Conservation (phyloP, 2,329 filamentous ascomycete species). For the Phaeosphaeriaceae sp. region DNA sequence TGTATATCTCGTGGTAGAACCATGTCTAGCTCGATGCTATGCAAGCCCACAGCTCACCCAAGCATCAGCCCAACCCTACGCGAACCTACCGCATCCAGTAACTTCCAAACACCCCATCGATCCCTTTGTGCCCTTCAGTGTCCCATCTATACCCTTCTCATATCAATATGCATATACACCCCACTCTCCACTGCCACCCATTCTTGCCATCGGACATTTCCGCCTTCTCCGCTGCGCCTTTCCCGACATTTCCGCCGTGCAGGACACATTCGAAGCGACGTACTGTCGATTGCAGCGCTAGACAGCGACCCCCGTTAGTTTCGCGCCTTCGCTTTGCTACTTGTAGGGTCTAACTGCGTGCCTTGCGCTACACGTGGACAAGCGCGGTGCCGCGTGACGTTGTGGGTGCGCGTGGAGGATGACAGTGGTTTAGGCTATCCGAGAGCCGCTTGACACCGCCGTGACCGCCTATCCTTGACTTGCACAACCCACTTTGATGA, state of each 20-base stretch:
- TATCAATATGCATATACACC: neutral
- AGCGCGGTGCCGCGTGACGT: slow-evolving; percentile 14
- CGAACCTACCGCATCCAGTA: slow-evolving; percentile 4
- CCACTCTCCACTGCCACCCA: neutral
- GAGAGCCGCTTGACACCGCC: slow-evolving; percentile 2
- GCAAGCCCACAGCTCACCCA: neutral
- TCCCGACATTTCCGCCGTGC: neutral
- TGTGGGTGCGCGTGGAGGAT: slow-evolving; percentile 8
- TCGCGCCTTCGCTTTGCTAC: neutral
- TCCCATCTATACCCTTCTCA: neutral
- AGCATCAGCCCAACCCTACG: slow-evolving; percentile 1
- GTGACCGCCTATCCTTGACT: neutral
- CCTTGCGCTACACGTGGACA: slow-evolving; percentile 1
- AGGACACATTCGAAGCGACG: neutral
- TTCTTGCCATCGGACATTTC: neutral
- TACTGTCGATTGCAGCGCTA: slow-evolving; percentile 19
- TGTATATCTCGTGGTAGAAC: neutral
- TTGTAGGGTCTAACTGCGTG: neutral
- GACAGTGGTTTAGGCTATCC: slow-evolving; percentile 11
- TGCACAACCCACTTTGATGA: neutral
- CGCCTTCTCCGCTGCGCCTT: neutral
- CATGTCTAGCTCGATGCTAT: neutral
- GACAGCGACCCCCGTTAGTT: slow-evolving; percentile 18
- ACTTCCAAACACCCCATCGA: slow-evolving; percentile 1
- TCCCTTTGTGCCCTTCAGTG: slow-evolving; percentile 3